Evolutionary conservation across 768 basidiomycete species (phyloP), one percentile per base, ranked within the genome.

Genomic region (Rhodotorula taiwanensis): DNA sequence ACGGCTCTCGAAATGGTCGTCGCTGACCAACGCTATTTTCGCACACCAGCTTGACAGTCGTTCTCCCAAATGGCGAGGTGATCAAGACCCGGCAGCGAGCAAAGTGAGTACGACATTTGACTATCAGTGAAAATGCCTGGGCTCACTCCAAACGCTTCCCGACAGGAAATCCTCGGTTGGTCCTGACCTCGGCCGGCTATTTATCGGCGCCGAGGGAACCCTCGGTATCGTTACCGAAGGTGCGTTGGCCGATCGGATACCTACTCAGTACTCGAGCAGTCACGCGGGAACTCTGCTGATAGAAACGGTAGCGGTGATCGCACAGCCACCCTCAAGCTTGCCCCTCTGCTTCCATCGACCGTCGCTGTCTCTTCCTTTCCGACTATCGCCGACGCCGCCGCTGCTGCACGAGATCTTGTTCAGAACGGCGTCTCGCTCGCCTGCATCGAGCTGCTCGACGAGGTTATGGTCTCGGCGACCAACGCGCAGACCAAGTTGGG

Each of bases 301-400:
- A 79, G n/a, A 21, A 5, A 16, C 34, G n/a, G n/a, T n/a, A n/a
- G n/a, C n/a, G n/a, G n/a, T n/a, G 3, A 5, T 1, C 51, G 0
- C 33, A 8, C 51, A 52, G 87, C 87, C 81, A 95, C 92, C 0
- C 76, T 95, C 30, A 81, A 89, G 36, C 81, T 95, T 7, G 82
- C 88, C 1, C 91, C 92, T 7, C 71, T 84, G 1, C 73, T 93
- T 5, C 90, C 91, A 0, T 87, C 87, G 3, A 85, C 84, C 66
- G 90, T 93, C 30, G 90, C 89, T 0, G 86, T 95, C 76, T 87
- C 85, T 6, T 86, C 88, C 60, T 97, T 97, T 78, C 84, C 85
- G 0, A 79, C 84, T 59, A 88, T 93, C 20, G 81, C 84, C 60
- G 79, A 81, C 41, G 93, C 93, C 0, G 87, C 89, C 0, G 81